Conservation (phyloP, 1,284 basidiomycete species). For the Apiotrichum laibachii region DNA sequence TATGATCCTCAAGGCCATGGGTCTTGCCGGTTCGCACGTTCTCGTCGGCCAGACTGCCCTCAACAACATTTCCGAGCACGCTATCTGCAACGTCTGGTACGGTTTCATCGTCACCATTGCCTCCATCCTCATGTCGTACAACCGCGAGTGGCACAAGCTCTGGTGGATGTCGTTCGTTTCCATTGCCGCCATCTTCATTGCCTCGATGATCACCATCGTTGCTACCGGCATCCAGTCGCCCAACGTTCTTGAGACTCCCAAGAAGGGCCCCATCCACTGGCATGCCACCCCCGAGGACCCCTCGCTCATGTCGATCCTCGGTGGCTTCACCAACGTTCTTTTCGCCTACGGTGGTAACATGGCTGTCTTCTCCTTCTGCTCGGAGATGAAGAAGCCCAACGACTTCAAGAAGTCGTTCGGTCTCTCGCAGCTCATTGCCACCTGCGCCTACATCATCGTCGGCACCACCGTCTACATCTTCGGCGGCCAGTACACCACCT, state of each 20-base stretch:
- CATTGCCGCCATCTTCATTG: constrained; percentile 35
- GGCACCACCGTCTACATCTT: constrained; percentile 39
- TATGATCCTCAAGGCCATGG: constrained; percentile 41
- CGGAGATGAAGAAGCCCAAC: constrained; percentile 44
- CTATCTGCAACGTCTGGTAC: constrained; percentile 43
- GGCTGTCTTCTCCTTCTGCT: constrained; percentile 43
- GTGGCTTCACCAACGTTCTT: constrained; percentile 42
- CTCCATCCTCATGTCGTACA: constrained; percentile 31
- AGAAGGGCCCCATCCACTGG: constrained; percentile 34
- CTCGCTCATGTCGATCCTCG: constrained; percentile 35
- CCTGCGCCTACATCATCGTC: constrained; percentile 37
- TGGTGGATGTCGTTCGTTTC: constrained; percentile 36
- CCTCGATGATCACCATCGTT: constrained; percentile 39
- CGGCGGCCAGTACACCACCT: constrained; percentile 41
- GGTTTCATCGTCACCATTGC: constrained; percentile 38
- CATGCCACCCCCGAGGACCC: constrained; percentile 33
- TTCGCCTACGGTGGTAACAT: constrained; percentile 46
- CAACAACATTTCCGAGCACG: constrained; percentile 33
- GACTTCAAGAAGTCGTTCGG: constrained; percentile 47
- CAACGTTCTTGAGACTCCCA: constrained; percentile 17
- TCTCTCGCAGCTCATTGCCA: constrained; percentile 34
- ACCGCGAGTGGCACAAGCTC: constrained; percentile 38
- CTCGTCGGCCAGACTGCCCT: constrained; percentile 42
- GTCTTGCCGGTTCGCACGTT: constrained; percentile 43
- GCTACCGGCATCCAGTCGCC: constrained; percentile 35